Evolutionary conservation across 176 grass and related monocot species (phyloP), one percentile per base, ranked within the genome.

Genomic region (Oryza meyeriana): DNA sequence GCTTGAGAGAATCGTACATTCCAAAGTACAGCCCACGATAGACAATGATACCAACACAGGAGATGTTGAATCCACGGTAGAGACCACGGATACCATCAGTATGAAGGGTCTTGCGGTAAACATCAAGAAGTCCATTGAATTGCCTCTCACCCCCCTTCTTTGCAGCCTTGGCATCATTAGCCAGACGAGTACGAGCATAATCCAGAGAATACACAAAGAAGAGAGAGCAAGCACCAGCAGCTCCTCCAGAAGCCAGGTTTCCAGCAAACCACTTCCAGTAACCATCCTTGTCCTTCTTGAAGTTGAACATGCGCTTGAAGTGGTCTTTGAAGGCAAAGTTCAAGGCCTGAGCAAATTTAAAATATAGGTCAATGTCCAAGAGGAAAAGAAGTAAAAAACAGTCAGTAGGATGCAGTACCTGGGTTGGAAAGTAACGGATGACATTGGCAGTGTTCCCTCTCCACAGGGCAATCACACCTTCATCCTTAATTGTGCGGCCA

Each of bases 301-400:
- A 91, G 89, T 91, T 91, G 77, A 91, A 91, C 89, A 91, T 91
- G 86, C 89, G 86, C 66, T 91, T 91, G 76, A 91, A 91, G 66
- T 91, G 85, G 30, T 91, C 89, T 63, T 91, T 91, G 81, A 91
- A 91, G 14, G 89, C 89, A 69, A 91, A 88, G 77, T 91, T 91
- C 71, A 91, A 64, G 28, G 89, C 89, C 89, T 91, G 76, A 28
- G 74, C 25, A 87, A 68, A 20, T 76, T 38, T 39, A 39, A 57
- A 26, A 68, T 12, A 72, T 12, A 24, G 58, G 44, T 62, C 27
- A 66, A 68, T 40, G 17, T 26, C 13, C 13, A 44, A 35, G 29
- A 30, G 32, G 6, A 40, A 16, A 41, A 64, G 26, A 16, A 55
- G 17, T 17, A 22, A 5, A 32, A 50, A 8, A 52, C 2, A 32